These are phyloP conservation scores for Lipomyces yamanashiensis DNA, from an alignment of 805 yeast genomes.

Conservation along the genomic window DNA sequence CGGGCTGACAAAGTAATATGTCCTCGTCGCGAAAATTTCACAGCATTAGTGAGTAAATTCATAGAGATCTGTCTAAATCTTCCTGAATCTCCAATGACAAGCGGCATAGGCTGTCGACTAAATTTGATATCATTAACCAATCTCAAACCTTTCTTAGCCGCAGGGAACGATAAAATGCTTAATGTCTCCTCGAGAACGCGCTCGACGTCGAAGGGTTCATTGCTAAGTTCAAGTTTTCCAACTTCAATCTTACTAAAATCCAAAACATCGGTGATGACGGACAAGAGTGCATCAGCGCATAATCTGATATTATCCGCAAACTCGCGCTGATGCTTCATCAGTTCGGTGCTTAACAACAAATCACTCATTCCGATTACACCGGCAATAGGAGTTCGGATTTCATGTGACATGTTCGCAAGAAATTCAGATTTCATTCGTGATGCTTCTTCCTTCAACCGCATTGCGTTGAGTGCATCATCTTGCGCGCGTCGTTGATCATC, in stretches of 20 bases:
- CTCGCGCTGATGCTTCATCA: slow-evolving; percentile 52
- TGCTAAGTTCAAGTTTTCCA: slow-evolving; percentile 55
- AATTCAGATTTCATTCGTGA: slow-evolving; percentile 53
- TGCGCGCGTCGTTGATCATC: slow-evolving; percentile 38
- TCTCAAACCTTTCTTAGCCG: slow-evolving; percentile 52
- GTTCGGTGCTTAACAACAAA: slow-evolving; percentile 54
- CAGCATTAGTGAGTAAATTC: slow-evolving; percentile 59
- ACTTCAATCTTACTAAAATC: slow-evolving; percentile 62
- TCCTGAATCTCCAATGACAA: slow-evolving; percentile 55
- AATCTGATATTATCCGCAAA: slow-evolving; percentile 58
- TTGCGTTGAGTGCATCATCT: slow-evolving; percentile 36
- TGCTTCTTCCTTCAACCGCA: slow-evolving; percentile 35
- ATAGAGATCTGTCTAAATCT: slow-evolving; percentile 57
- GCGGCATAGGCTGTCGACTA: slow-evolving; percentile 42
- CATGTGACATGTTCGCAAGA: slow-evolving; percentile 61
- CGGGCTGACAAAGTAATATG: slow-evolving; percentile 48
- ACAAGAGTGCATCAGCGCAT: slow-evolving; percentile 57
- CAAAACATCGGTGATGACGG: slow-evolving; percentile 59
- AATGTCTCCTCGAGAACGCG: slow-evolving; percentile 53
- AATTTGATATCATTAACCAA: slow-evolving; percentile 53
- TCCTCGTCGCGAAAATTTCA: slow-evolving; percentile 55
- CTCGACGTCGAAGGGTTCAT: slow-evolving; percentile 53
- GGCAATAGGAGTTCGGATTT: slow-evolving; percentile 61
- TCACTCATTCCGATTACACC: slow-evolving; percentile 56
- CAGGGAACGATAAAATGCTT: slow-evolving; percentile 56